A percentile compares a stretch with the other conserved stretches of the same genome.
Evolutionary conservation across 2,329 filamentous ascomycete genomes (phyloP).

Genomic region (Raffaelea arxii): DNA sequence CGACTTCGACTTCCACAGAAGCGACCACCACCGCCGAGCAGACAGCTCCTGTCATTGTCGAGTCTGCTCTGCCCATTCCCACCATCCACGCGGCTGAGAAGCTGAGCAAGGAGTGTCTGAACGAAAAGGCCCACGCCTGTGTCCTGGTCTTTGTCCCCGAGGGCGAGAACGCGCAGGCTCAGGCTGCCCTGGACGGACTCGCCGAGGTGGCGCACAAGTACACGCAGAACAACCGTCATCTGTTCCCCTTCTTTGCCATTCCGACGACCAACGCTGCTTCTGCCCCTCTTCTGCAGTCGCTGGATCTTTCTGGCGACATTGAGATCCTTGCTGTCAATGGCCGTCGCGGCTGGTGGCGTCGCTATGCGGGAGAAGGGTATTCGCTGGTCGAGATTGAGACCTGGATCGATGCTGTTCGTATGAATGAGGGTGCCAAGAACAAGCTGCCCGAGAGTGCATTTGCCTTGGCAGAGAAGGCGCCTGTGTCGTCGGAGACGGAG

Average conservation of each 20-base stretch:
- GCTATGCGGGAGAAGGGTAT: conserved; percentile 50
- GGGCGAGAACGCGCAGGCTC: conserved; percentile 21
- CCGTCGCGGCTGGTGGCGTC: conserved; percentile 78
- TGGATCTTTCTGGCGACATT: conserved; percentile 51
- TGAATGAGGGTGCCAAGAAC: conserved; percentile 77
- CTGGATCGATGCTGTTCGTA: conserved; percentile 85
- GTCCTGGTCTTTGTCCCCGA: conserved; percentile 64
- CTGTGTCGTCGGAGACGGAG: conserved; percentile 22
- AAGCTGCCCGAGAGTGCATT: conserved; percentile 56
- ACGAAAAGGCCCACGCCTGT: conserved; percentile 69
- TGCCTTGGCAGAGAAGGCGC: conserved; percentile 27
- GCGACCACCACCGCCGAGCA: conserved; percentile 31
- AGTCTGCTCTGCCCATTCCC: conserved; percentile 52
- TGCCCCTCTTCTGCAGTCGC: conserved; percentile 46
- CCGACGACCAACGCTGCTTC: conserved; percentile 44
- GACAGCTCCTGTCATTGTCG: conserved; percentile 35
- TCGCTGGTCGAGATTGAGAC: conserved; percentile 56
- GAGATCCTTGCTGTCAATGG: conserved; percentile 77
- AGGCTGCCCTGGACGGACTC: conserved; percentile 52
- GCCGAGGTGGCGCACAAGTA: conserved; percentile 71
- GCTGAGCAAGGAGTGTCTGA: conserved; percentile 63
- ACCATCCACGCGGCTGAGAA: conserved; percentile 53
- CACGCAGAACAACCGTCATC: conserved; percentile 49
- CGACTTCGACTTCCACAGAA: conserved; percentile 8
- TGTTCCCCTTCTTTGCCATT: conserved; percentile 79